A percentile compares a stretch with the other conserved stretches of the same genome.
Conservation (phyloP, 2,329 filamentous ascomycete species). For the Exophiala spinifera region DNA sequence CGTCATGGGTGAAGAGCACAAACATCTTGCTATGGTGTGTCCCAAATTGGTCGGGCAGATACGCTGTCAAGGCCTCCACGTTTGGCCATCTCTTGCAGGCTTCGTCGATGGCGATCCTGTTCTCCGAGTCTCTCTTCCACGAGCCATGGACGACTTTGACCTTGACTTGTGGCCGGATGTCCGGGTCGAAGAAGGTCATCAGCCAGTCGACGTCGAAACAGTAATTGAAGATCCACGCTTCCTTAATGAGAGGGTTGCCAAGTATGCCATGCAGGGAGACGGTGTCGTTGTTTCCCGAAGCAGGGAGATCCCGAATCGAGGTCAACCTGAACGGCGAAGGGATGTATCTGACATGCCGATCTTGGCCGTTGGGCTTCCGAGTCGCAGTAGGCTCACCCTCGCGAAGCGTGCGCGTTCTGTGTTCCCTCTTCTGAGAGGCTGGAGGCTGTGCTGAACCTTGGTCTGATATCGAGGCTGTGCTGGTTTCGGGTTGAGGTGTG, state of each 20-base stretch:
- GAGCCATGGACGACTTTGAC: conserved; percentile 63
- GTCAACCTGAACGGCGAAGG: conserved; percentile 71
- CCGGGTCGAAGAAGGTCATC: conserved; percentile 57
- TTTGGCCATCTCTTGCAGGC: conserved; percentile 62
- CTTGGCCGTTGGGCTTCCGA: too few species aligned
- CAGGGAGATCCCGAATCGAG: conserved; percentile 61
- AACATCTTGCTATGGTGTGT: conserved; percentile 89
- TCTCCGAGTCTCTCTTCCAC: conserved; percentile 65
- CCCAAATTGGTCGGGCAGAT: conserved; percentile 79
- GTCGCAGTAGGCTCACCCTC: too few species aligned
- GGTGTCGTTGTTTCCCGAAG: conserved; percentile 61
- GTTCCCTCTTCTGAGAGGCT: background rate
- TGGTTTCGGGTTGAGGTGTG: conserved; percentile 2
- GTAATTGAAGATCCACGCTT: conserved; percentile 59
- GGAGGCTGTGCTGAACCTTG: too few species aligned
- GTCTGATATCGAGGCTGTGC: background rate
- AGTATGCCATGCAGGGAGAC: conserved; percentile 66
- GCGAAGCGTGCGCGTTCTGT: background rate
- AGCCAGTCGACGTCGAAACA: conserved; percentile 58
- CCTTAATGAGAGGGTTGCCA: conserved; percentile 68
- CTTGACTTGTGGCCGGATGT: conserved; percentile 51
- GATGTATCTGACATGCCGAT: conserved; percentile 30
- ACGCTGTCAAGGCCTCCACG: conserved; percentile 68
- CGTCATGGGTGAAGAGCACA: conserved; percentile 74
- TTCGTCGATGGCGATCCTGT: conserved; percentile 56